Base-by-base conservation (phyloP, 2,329 filamentous ascomycete species). In the Fusarium chaquense region DNA sequence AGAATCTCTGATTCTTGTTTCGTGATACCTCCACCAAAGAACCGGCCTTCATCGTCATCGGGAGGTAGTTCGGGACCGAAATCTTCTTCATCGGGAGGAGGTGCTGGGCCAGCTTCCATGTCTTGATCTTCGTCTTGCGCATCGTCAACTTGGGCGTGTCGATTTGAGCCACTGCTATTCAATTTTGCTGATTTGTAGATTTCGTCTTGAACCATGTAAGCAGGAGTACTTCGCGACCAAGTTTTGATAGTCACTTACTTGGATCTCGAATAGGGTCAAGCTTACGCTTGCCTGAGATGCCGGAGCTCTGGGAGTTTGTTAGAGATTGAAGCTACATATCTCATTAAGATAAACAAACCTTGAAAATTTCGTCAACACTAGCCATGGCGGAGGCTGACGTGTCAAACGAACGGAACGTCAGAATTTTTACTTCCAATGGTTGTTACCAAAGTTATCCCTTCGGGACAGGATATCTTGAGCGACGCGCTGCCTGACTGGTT, bases 1-100 rank as follows among this genome's bases (percentile, higher is more conserved):
- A 99, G 86, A 22, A 96, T 93, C 73, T 94, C 88, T 4, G 90
- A 90, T 70, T 97, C 93, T 71, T 93, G 87, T 61, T 90, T 86
- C 28, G 91, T 93, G 73, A 99, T 91, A 35, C 96, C 96, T 56
- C 94, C 93, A 44, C 95, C 96, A 74, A 98, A 99, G 83, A 99
- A 99, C 13, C 96, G 90, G 1, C 95, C 96, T 69, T 97, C 96
- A 55, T 97, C 93, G 73, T 88, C 86, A 22, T 83, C 82, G 13
- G 86, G 86, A 4, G 83, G 81, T 18, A 79, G 64, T 3, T 80
- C 73, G 11, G 82, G 82, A 24, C 82, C 82, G 62, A 83, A 82
- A 60, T 82, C 85, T 43, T 85, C 83, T 4, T 86, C 83, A 49
- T 88, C 85, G 13, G 87, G 86, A 2, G 84, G 82, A 26, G 78